Percentiles rank a stretch among this genome's conserved stretches.
These are phyloP conservation scores for Choanephora cucurbitarum DNA, from an alignment of 371 early-diverging fungal species.

Conservation along the genomic window DNA sequence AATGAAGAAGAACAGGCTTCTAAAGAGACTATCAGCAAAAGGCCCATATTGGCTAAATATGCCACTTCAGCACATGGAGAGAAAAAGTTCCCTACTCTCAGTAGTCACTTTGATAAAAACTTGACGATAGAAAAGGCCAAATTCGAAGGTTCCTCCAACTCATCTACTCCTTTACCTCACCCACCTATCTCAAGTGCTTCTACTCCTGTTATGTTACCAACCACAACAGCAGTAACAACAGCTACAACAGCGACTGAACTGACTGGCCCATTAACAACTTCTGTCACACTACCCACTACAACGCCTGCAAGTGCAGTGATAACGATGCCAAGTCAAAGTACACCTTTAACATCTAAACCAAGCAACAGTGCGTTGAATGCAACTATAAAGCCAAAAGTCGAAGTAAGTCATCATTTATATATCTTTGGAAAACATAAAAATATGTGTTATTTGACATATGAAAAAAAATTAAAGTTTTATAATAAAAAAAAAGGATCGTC, in stretches of 20 bases:
- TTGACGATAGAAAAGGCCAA: conserved; percentile 44
- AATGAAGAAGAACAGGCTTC: conserved; percentile 29
- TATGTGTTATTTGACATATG: not conserved
- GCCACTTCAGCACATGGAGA: conserved; percentile 10
- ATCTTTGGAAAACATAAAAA: no score
- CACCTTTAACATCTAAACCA: conserved; percentile 16
- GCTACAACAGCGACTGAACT: conserved; percentile 3
- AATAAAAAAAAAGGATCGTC: conserved; percentile 6
- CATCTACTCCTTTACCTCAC: conserved; percentile 18
- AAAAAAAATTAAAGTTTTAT: not conserved
- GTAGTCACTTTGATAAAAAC: conserved; percentile 31
- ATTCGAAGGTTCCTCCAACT: conserved; percentile 6
- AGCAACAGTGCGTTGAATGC: no score
- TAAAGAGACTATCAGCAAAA: conserved; percentile 2
- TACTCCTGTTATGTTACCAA: conserved; percentile 6
- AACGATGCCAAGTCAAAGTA: conserved; percentile 24
- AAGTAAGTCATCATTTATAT: conserved; percentile 12
- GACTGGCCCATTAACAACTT: conserved; percentile 15
- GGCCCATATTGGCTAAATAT: conserved; percentile 15
- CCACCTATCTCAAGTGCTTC: conserved; percentile 12
- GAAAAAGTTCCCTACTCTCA: conserved; percentile 28
- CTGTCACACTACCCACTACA: conserved; percentile 20
- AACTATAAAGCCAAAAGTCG: conserved; percentile 18
- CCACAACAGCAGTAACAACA: not conserved
- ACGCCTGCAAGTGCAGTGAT: conserved; percentile 14